Conservation (phyloP, 2,329 filamentous ascomycete genomes). For the Dryadomyces quercus-mongolicae region DNA sequence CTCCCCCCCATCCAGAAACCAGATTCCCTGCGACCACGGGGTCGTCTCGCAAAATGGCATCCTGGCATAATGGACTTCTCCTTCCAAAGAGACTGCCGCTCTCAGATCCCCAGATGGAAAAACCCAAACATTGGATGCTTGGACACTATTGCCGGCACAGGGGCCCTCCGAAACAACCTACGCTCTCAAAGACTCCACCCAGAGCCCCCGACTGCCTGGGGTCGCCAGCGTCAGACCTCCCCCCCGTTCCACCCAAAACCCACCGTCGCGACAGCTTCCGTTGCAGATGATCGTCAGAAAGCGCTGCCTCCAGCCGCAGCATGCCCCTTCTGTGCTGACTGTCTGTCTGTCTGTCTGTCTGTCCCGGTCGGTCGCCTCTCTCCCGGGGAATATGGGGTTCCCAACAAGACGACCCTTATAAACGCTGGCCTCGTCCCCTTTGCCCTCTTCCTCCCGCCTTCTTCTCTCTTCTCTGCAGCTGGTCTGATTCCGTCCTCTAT, state of each 20-base stretch:
- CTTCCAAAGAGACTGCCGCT: background rate
- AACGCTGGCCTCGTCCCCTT: background rate
- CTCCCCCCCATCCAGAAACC: too few species aligned
- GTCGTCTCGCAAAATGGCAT: too few species aligned
- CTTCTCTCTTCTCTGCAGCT: background rate
- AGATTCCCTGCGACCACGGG: too few species aligned
- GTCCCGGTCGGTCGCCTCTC: too few species aligned
- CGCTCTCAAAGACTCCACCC: background rate
- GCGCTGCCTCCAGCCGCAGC: background rate
- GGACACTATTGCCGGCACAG: background rate
- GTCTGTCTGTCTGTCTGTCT: too few species aligned
- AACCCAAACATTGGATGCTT: background rate
- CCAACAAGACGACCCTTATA: background rate
- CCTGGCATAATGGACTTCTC: too few species aligned
- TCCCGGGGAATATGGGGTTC: background rate
- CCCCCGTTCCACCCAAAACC: background rate
- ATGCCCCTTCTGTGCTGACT: background rate
- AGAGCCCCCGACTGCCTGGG: background rate
- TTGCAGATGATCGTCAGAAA: slow-evolving; percentile 3
- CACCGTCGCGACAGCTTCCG: slow-evolving; percentile 4
- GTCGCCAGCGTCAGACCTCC: background rate
- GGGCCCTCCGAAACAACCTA: background rate
- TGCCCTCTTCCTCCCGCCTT: background rate
- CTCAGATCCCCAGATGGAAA: background rate
- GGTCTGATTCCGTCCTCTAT: background rate